Conservation (phyloP, 345 rosid genomes). For the Conringia planisiliqua region DNA sequence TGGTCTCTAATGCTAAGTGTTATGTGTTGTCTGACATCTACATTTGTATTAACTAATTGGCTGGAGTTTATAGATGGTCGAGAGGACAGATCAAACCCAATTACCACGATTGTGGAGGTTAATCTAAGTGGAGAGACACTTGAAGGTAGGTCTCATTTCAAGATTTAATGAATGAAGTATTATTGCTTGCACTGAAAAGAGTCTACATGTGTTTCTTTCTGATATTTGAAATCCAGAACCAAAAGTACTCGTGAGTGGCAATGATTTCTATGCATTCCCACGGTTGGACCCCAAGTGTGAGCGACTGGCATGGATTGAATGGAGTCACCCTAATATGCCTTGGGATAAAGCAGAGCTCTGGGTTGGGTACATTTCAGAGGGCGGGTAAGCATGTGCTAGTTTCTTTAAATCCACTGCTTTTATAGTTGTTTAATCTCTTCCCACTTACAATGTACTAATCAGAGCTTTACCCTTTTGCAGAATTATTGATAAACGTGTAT, state of each 20-base stretch:
- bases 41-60: neutral
- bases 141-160: slow-evolving; percentile 46
- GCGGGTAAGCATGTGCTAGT: slow-evolving; percentile 50
- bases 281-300: slow-evolving; percentile 67
- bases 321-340: slow-evolving; percentile 94
- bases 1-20: slow-evolving; percentile 1
- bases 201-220: neutral
- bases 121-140: slow-evolving; percentile 40
- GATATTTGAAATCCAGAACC: slow-evolving; percentile 51
- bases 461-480: slow-evolving; percentile 38
- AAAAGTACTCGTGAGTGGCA: slow-evolving; percentile 61
- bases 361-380: slow-evolving; percentile 82
- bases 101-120: slow-evolving; percentile 55
- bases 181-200: neutral
- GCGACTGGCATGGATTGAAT: slow-evolving; percentile 85
- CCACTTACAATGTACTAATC: neutral
- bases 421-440: neutral
- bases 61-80: slow-evolving; percentile 58
- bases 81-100: slow-evolving; percentile 48
- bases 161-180: neutral
- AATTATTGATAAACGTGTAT: slow-evolving; percentile 53
- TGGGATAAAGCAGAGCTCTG: slow-evolving; percentile 95
- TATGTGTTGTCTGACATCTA: neutral
- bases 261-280: slow-evolving; percentile 97
- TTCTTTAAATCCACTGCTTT: neutral